These are phyloP conservation scores for Aspergillus tubingensis DNA, from an alignment of 2,329 filamentous ascomycete species.

Conservation along the genomic window DNA sequence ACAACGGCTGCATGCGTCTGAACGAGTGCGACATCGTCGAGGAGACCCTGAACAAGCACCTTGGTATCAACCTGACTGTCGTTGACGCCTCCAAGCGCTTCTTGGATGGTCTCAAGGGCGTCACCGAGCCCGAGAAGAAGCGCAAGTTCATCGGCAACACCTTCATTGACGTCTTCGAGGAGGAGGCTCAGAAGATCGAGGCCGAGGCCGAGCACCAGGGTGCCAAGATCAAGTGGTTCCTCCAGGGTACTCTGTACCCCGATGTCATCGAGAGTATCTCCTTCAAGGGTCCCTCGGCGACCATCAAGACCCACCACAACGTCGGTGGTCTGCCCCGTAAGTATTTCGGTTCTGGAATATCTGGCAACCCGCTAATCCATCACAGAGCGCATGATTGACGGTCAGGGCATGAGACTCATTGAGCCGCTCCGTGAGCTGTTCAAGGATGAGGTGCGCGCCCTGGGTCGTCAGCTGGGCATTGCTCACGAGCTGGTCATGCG, in stretches of 20 bases:
- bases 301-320: slow-evolving; percentile 71
- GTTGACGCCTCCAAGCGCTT: slow-evolving; percentile 78
- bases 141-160: slow-evolving; percentile 85
- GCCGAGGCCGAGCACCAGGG: slow-evolving; percentile 66
- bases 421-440: slow-evolving; percentile 79
- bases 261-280: slow-evolving; percentile 70
- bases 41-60: slow-evolving; percentile 72
- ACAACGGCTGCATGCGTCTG: slow-evolving; percentile 83
- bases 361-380: not conserved
- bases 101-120: slow-evolving; percentile 72
- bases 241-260: slow-evolving; percentile 83
- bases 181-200: slow-evolving; percentile 74
- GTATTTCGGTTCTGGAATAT: not conserved
- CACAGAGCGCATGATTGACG: slow-evolving; percentile 52
- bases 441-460: slow-evolving; percentile 76
- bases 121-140: slow-evolving; percentile 81
- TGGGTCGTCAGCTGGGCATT: slow-evolving; percentile 71
- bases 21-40: slow-evolving; percentile 84
- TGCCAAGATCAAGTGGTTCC: slow-evolving; percentile 78
- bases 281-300: slow-evolving; percentile 70
- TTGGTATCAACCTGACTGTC: slow-evolving; percentile 89
- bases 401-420: slow-evolving; percentile 55
- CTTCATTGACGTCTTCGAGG: slow-evolving; percentile 82
- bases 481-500: slow-evolving; percentile 76
- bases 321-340: slow-evolving; percentile 23